Evolutionary conservation across 331 rosid species (phyloP), one percentile per base, ranked within the genome.

Genomic region (Malus hybrid): DNA sequence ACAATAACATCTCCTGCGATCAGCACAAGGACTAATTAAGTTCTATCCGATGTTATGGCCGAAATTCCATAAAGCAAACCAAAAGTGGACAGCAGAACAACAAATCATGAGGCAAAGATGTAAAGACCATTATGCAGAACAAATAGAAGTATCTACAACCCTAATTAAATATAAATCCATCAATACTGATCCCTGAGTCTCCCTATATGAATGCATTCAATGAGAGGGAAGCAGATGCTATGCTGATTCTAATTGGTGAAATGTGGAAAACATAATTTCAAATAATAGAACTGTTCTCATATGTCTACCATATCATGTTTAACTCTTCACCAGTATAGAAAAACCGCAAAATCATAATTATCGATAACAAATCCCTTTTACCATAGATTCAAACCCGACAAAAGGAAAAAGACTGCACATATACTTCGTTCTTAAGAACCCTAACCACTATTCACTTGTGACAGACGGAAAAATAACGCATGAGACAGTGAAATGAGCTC

Each of bases 1-100:
- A 65, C 84, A 95, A 79, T 81, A 95, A 76, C 99, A 95, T 92
- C 81, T 95, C 99, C 99, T 92, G 96, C 84, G 72, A 91, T 66
- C 67, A 86, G 77, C 75, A 78, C 75, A 70, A 75, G 20, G 57
- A 58, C 63, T 58, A 44, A 20, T 12, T 55, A 39, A 52, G 46
- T 46, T 61, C 44, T 10, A 16, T 20, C 46, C 13, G 0, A 2
- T 28, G 42, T 36, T 72, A 16, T 42, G 68, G 46, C 8, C 7
- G 7, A 6, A 26, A 42, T 42, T 6, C 8, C 8, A 8, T 7
- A 6, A 33, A 61, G 56, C 36, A 33, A 58, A 73, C 39, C 44
- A 39, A 36, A 15, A 29, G 19, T 10, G 28, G 36, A 44, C 55
- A 73, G 29, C 4, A 46, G 60, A 73, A 61, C 46, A 44, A 29